Percentiles rank a stretch among this genome's conserved stretches.
Conservation (phyloP, 805 yeast species). For the Starmerella potacharoeniae region DNA sequence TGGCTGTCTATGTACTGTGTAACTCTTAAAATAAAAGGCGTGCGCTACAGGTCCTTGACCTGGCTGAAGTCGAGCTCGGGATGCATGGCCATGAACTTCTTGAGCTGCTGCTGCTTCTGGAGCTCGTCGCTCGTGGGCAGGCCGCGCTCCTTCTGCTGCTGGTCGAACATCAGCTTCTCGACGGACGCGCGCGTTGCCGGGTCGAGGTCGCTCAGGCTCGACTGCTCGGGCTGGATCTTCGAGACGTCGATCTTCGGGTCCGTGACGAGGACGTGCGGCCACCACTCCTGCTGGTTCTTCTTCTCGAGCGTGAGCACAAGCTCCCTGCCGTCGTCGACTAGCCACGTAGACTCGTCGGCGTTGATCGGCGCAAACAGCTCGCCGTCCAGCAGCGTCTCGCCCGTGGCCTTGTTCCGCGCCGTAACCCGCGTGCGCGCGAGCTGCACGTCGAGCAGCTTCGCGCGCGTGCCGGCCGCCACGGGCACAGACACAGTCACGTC, state of each 20-base stretch:
- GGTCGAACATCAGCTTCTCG: slow-evolving; percentile 40
- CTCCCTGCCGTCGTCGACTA: slow-evolving; percentile 32
- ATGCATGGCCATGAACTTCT: slow-evolving; percentile 34
- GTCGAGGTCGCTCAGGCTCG: slow-evolving; percentile 34
- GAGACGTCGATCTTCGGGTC: slow-evolving; percentile 36
- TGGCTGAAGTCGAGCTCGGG: slow-evolving; percentile 36
- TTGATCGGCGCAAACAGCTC: slow-evolving; percentile 28
- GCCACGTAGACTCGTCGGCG: slow-evolving; percentile 34
- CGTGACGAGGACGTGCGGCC: slow-evolving; percentile 36
- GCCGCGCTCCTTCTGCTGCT: slow-evolving; percentile 33
- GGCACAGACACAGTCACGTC: slow-evolving; percentile 32
- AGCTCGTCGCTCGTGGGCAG: slow-evolving; percentile 32
- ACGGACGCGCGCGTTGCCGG: slow-evolving; percentile 35
- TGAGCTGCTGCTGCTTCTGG: slow-evolving; percentile 28
- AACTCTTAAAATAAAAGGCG: not conserved
- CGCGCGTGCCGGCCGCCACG: slow-evolving; percentile 29
- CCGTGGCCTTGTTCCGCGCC: slow-evolving; percentile 22
- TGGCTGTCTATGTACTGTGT: too few relatives aligned
- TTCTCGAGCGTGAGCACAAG: slow-evolving; percentile 32
- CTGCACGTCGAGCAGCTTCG: slow-evolving; percentile 28
- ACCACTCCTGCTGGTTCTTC: slow-evolving; percentile 33
- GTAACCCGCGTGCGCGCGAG: slow-evolving; percentile 21
- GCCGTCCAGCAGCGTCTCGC: slow-evolving; percentile 26
- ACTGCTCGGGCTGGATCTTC: slow-evolving; percentile 33
- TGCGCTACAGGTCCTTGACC: slow-evolving; percentile 14